Evolutionary conservation across 495 filamentous ascomycete genomes (phyloP).

Genomic region (Haplographium delicatum): DNA sequence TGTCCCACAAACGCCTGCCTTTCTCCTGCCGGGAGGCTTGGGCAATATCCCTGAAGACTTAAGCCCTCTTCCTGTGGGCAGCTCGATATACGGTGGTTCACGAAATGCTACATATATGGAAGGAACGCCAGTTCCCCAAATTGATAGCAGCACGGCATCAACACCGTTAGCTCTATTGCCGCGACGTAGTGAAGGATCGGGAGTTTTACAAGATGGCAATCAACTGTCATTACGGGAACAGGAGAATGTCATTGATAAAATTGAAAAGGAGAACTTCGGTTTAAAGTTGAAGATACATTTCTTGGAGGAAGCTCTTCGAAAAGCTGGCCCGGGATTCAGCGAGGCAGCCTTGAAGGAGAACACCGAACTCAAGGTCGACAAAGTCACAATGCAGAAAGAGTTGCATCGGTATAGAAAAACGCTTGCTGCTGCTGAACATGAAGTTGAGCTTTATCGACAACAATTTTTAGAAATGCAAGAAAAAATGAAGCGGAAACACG

Average conservation of each 20-base stretch:
- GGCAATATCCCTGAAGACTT: conserved; percentile 58
- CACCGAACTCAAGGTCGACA: conserved; percentile 88
- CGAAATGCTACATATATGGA: conserved; percentile 40
- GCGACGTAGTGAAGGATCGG: conserved; percentile 50
- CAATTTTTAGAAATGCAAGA: conserved; percentile 76
- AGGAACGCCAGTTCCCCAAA: conserved; percentile 61
- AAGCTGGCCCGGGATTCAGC: conserved; percentile 81
- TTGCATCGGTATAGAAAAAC: conserved; percentile 77
- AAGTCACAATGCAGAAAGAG: conserved; percentile 80
- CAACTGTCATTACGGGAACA: conserved; percentile 87
- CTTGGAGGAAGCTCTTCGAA: conserved; percentile 71
- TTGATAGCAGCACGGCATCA: conserved; percentile 67
- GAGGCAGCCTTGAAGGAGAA: conserved; percentile 87
- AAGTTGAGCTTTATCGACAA: conserved; percentile 66
- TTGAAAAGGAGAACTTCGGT: conserved; percentile 87
- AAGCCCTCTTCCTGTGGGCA: conserved; percentile 54
- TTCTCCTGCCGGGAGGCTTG: conserved; percentile 53
- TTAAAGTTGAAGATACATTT: conserved; percentile 79
- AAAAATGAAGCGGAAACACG: conserved; percentile 68
- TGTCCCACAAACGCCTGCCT: conserved; percentile 63
- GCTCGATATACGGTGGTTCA: conserved; percentile 63
- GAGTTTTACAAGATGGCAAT: conserved; percentile 73
- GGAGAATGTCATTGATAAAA: conserved; percentile 89
- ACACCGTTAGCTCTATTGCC: conserved; percentile 71
- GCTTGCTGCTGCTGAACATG: conserved; percentile 71